These are phyloP conservation scores for Alternaria brassicicola DNA, from an alignment of 2,329 filamentous ascomycete species.

Conservation along the genomic window DNA sequence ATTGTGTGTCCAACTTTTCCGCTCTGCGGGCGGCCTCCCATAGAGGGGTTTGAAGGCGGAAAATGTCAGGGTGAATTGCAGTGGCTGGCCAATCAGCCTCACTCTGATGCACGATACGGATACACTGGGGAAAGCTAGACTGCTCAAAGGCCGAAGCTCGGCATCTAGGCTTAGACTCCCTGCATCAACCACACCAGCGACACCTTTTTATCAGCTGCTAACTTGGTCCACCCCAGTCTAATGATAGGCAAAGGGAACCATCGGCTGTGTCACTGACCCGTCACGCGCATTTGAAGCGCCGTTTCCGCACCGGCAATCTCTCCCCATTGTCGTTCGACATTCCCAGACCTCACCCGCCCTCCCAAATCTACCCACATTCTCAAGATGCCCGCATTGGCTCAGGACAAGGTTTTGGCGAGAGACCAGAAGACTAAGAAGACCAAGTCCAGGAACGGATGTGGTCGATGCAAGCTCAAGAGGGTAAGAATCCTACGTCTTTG, in stretches of 20 bases:
- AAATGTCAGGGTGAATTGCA: slow-evolving; percentile 1
- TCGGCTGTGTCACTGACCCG: slow-evolving; percentile 34
- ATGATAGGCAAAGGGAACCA: slow-evolving; percentile 33
- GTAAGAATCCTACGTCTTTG: slow-evolving; percentile 21
- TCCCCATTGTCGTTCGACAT: slow-evolving; percentile 28
- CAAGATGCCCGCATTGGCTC: slow-evolving; percentile 41
- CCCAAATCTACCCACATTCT: slow-evolving; percentile 10
- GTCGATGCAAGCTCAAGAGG: slow-evolving; percentile 46
- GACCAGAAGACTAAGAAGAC: slow-evolving; percentile 44
- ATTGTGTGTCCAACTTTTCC: slow-evolving; percentile 34
- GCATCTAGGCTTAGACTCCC: slow-evolving; percentile 25
- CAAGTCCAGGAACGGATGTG: slow-evolving; percentile 46
- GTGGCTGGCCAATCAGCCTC: slow-evolving; percentile 29
- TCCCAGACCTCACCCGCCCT: slow-evolving; percentile 15
- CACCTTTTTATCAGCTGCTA: slow-evolving; percentile 39
- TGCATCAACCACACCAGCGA: slow-evolving; percentile 28
- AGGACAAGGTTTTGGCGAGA: slow-evolving; percentile 32
- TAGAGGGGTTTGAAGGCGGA: slow-evolving; percentile 21
- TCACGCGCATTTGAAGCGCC: slow-evolving; percentile 28
- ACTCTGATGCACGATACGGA: slow-evolving; percentile 25
- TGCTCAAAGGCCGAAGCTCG: slow-evolving; percentile 29
- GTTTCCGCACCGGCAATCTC: slow-evolving; percentile 22
- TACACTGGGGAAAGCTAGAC: slow-evolving; percentile 11
- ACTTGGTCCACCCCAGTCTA: slow-evolving; percentile 23
- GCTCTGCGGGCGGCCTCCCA: slow-evolving; percentile 34